Percentiles rank a stretch among this genome's conserved stretches.
phyloP scores from a whole-genome alignment of 2,329 filamentous ascomycete genomes.

The Fusarium lateritium region DNA sequence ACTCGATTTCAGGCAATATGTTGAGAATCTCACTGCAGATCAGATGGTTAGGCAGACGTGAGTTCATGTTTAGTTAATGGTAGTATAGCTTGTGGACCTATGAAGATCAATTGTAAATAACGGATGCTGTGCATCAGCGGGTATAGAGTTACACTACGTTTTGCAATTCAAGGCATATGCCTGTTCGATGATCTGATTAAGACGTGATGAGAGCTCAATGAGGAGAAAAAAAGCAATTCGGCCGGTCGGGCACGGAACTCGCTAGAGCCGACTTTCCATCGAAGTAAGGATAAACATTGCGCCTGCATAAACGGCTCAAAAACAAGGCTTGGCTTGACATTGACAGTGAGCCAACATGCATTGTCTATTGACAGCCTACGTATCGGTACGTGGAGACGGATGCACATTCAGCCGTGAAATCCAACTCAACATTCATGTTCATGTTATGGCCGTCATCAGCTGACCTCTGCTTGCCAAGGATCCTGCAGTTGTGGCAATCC shows the following conservation, averaged over 20 bases:
- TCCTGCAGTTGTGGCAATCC: constrained; percentile 27
- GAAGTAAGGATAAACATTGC: background rate
- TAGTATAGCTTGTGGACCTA: background rate
- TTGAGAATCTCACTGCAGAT: constrained; percentile 26
- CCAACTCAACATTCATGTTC: constrained; percentile 1
- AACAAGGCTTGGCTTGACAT: background rate
- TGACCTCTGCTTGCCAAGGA: constrained; percentile 25
- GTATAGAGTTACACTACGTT: constrained; percentile 5
- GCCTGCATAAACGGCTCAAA: background rate
- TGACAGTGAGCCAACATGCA: background rate
- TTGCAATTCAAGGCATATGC: background rate
- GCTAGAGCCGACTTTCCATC: background rate
- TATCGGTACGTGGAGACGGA: background rate
- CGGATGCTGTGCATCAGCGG: background rate
- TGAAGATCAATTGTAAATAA: background rate
- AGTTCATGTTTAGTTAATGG: background rate
- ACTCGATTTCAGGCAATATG: constrained; percentile 18
- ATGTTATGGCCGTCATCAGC: constrained; percentile 1
- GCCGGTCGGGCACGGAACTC: background rate
- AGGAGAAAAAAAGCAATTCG: constrained; percentile 8
- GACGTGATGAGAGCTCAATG: background rate
- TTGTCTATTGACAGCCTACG: background rate
- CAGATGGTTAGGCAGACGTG: background rate
- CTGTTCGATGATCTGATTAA: constrained; percentile 15
- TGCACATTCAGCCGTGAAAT: background rate